phyloP scores from a whole-genome alignment of 495 filamentous ascomycete species.

The Penicillium macrosclerotiorum region DNA sequence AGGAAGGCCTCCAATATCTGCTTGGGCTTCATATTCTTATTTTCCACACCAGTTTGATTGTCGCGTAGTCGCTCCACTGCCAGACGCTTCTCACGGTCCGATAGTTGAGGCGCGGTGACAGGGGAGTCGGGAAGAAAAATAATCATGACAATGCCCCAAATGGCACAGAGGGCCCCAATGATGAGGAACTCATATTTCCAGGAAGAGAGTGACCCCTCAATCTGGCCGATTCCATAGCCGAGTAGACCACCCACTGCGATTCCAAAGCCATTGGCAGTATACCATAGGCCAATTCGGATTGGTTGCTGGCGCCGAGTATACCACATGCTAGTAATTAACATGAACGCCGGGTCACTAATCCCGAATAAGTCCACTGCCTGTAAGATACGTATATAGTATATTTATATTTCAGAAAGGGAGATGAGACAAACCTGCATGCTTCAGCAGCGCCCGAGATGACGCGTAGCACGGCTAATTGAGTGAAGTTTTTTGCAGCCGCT shows the following conservation, averaged over 20 bases:
- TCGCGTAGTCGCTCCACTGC: constrained; percentile 49
- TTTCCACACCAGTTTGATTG: constrained; percentile 56
- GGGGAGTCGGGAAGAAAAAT: constrained; percentile 52
- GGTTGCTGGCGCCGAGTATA: constrained; percentile 32
- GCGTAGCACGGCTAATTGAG: constrained; percentile 1
- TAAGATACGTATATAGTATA: too few relatives aligned
- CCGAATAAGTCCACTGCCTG: too few relatives aligned
- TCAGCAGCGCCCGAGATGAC: constrained; percentile 6
- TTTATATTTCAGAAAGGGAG: too few relatives aligned
- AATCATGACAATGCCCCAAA: constrained; percentile 39
- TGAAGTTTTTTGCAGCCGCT: constrained; percentile 7
- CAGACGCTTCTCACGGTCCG: constrained; percentile 44
- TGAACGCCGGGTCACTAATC: background rate
- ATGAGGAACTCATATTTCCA: constrained; percentile 44
- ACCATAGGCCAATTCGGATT: constrained; percentile 30
- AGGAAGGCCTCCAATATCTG: constrained; percentile 49
- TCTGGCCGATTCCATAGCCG: constrained; percentile 12
- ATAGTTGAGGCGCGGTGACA: constrained; percentile 36
- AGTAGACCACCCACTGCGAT: constrained; percentile 16
- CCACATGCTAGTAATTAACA: constrained; percentile 31
- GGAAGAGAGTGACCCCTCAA: constrained; percentile 13
- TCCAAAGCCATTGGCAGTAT: constrained; percentile 7
- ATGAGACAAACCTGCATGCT: too few relatives aligned
- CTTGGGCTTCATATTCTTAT: constrained; percentile 48
- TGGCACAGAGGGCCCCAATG: constrained; percentile 31